These are phyloP conservation scores for Setaria viridis DNA, from an alignment of 202 grass and related monocot species.

Conservation along the genomic window DNA sequence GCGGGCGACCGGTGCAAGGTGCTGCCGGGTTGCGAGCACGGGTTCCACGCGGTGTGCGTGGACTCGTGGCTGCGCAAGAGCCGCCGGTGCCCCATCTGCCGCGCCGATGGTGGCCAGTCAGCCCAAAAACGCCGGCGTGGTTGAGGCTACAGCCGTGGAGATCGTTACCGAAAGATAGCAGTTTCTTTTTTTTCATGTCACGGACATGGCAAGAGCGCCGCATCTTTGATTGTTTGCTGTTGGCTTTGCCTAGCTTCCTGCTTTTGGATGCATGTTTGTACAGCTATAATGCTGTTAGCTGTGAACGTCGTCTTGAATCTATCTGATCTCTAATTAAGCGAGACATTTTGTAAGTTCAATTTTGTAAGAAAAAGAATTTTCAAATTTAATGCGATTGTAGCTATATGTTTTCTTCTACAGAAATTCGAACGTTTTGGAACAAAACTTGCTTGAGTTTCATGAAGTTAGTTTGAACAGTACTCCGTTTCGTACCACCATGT, in stretches of 20 bases:
- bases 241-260: neutral
- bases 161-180: conserved; percentile 10
- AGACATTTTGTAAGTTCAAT: neutral
- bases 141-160: conserved; percentile 6
- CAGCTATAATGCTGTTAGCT: neutral
- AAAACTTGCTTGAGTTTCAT: too few relatives aligned
- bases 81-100: conserved; percentile 69
- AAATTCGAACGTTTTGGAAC: too few relatives aligned
- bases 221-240: neutral
- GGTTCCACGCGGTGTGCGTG: conserved; percentile 76
- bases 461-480: too few relatives aligned
- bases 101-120: conserved; percentile 21
- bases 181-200: neutral
- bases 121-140: neutral
- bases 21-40: conserved; percentile 69
- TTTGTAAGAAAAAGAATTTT: too few relatives aligned
- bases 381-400: too few relatives aligned
- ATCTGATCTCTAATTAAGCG: neutral
- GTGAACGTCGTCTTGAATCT: neutral
- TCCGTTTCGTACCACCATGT: too few relatives aligned
- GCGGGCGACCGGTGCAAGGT: conserved; percentile 62
- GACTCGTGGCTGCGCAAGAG: conserved; percentile 72
- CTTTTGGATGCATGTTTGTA: neutral
- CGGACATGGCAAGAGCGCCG: neutral
- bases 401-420: too few relatives aligned